Conservation (phyloP, 352 stramenopile genomes). For the Pythium dissotocum region DNA sequence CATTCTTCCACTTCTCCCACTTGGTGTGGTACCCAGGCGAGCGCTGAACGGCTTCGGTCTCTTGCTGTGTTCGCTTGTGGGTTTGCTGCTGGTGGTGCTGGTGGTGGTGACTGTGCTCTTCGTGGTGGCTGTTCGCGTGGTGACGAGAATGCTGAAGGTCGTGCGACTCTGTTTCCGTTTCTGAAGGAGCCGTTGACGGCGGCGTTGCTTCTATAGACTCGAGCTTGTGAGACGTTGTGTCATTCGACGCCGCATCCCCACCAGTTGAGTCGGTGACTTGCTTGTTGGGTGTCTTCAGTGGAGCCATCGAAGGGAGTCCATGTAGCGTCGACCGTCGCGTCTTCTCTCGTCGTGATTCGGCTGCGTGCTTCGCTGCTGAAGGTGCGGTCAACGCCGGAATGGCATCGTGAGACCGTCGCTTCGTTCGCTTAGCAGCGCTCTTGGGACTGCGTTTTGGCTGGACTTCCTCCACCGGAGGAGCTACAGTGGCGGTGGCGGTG, state of each 20-base stretch:
- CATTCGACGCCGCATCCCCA: neutral
- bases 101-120: neutral
- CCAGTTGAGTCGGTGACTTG: neutral
- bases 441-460: conserved; percentile 2
- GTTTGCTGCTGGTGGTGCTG: conserved; percentile 3
- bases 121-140: neutral
- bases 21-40: conserved; percentile 58
- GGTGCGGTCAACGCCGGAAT: neutral
- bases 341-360: neutral
- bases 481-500: conserved; percentile 9
- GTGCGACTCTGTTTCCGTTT: neutral
- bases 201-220: neutral
- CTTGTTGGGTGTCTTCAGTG: neutral
- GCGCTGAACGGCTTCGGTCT: conserved; percentile 6
- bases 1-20: conserved; percentile 53
- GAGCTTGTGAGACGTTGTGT: neutral
- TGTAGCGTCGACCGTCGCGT: conserved; percentile 14
- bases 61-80: conserved; percentile 10
- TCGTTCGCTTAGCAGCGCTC: neutral
- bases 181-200: neutral
- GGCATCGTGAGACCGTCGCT: conserved; percentile 25
- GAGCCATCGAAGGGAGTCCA: neutral
- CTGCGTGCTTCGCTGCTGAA: neutral
- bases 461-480: neutral
- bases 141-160: neutral